phyloP scores from a whole-genome alignment of 202 grass and related monocot genomes.

The Alloteropsis angusta region DNA sequence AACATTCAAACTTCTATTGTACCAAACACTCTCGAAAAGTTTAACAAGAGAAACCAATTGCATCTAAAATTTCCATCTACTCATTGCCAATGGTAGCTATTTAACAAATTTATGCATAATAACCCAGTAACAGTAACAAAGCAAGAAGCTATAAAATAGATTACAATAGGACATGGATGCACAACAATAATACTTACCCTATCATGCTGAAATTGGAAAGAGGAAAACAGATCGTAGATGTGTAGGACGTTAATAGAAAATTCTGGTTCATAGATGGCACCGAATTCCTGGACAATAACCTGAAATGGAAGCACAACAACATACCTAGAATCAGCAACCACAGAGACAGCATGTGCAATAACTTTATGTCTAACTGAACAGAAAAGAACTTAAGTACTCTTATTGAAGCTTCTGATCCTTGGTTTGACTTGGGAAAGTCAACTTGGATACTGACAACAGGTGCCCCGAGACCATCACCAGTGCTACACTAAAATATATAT shows the following conservation, averaged over 20 bases:
- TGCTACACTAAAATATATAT: constrained; percentile 48
- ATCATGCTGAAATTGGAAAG: constrained; percentile 77
- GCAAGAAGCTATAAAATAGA: constrained; percentile 16
- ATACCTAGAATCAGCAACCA: constrained; percentile 17
- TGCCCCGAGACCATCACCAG: constrained; percentile 26
- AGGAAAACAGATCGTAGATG: constrained; percentile 46
- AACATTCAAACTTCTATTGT: constrained; percentile 3
- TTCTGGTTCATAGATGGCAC: constrained; percentile 54
- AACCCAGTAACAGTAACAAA: not conserved
- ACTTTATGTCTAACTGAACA: constrained; percentile 28
- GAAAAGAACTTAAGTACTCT: constrained; percentile 45
- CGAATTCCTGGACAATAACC: constrained; percentile 62
- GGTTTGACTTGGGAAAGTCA: constrained; percentile 52
- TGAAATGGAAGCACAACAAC: constrained; percentile 26
- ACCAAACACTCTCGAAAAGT: not conserved
- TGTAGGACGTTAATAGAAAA: constrained; percentile 54
- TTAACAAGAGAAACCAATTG: not conserved
- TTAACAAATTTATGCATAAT: not conserved
- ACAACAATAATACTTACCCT: constrained; percentile 51
- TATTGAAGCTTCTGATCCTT: constrained; percentile 50
- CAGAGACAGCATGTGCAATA: constrained; percentile 16
- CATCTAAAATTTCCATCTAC: constrained; percentile 18
- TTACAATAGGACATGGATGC: constrained; percentile 10
- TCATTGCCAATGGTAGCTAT: constrained; percentile 1
- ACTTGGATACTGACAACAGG: constrained; percentile 66